These are phyloP conservation scores for Corylus americana DNA, from an alignment of 306 rosid species.

Conservation along the genomic window DNA sequence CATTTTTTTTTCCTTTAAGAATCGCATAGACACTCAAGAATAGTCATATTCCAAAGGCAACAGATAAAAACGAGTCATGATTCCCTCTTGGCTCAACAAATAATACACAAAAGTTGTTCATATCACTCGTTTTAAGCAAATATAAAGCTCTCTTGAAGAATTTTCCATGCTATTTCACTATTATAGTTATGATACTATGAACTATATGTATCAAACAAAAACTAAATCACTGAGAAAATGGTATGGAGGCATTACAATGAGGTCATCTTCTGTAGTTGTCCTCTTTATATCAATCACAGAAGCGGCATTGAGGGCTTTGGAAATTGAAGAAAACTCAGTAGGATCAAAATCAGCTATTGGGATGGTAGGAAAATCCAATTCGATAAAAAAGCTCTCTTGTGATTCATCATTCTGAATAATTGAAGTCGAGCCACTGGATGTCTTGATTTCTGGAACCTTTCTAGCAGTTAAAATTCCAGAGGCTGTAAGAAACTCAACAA, in stretches of 20 bases:
- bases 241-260: conserved; percentile 49
- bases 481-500: conserved; percentile 58
- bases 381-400: conserved; percentile 36
- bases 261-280: conserved; percentile 29
- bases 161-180: background rate
- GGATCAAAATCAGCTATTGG: conserved; percentile 35
- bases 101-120: background rate
- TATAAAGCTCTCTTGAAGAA: background rate
- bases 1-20: background rate
- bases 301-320: conserved; percentile 48
- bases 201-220: background rate
- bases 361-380: conserved; percentile 52
- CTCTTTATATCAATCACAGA: conserved; percentile 46
- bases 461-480: conserved; percentile 64
- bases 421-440: conserved; percentile 16
- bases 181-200: background rate
- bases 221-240: background rate
- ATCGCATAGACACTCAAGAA: background rate
- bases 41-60: background rate
- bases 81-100: background rate
- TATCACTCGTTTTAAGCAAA: background rate
- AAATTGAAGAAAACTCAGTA: conserved; percentile 38
- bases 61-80: background rate
- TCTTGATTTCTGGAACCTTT: conserved; percentile 26
- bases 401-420: conserved; percentile 25